These are phyloP conservation scores for Leptographium flavum DNA, from an alignment of 2,329 filamentous ascomycete species.

Conservation along the genomic window DNA sequence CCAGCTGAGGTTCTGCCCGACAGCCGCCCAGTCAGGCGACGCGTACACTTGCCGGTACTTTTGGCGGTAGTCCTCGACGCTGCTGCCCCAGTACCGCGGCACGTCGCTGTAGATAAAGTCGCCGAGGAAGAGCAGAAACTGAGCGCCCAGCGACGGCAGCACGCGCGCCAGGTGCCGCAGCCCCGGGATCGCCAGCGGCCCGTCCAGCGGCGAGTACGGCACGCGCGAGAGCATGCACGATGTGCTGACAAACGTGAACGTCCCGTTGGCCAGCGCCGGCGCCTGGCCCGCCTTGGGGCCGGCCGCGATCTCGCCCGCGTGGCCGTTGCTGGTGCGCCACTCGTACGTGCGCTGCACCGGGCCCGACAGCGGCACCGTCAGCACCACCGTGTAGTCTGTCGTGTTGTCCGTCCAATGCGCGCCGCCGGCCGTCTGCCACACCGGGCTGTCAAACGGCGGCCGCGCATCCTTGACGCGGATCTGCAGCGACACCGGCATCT, in stretches of 20 bases:
- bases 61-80: slow-evolving; percentile 63
- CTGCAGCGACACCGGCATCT: slow-evolving; percentile 63
- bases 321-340: slow-evolving; percentile 77
- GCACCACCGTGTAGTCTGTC: slow-evolving; percentile 67
- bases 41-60: slow-evolving; percentile 95
- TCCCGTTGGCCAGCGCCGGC: slow-evolving; percentile 45
- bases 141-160: slow-evolving; percentile 56
- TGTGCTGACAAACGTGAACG: slow-evolving; percentile 81
- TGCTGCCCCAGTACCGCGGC: slow-evolving; percentile 60
- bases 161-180: slow-evolving; percentile 62
- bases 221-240: slow-evolving; percentile 88
- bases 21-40: slow-evolving; percentile 75
- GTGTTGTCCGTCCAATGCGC: slow-evolving; percentile 54
- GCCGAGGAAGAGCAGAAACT: slow-evolving; percentile 70
- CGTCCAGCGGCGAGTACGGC: slow-evolving; percentile 73
- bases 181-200: slow-evolving; percentile 70
- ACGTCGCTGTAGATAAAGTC: slow-evolving; percentile 91
- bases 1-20: slow-evolving; percentile 77
- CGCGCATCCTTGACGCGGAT: slow-evolving; percentile 40
- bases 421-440: slow-evolving; percentile 54
- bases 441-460: slow-evolving; percentile 36
- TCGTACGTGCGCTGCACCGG: slow-evolving; percentile 62
- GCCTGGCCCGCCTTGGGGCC: slow-evolving; percentile 56
- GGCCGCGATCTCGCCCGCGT: slow-evolving; percentile 67
- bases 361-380: slow-evolving; percentile 50